These are phyloP conservation scores for Pythium rhizo-oryzae DNA, from an alignment of 352 stramenopile genomes.

Conservation along the genomic window DNA sequence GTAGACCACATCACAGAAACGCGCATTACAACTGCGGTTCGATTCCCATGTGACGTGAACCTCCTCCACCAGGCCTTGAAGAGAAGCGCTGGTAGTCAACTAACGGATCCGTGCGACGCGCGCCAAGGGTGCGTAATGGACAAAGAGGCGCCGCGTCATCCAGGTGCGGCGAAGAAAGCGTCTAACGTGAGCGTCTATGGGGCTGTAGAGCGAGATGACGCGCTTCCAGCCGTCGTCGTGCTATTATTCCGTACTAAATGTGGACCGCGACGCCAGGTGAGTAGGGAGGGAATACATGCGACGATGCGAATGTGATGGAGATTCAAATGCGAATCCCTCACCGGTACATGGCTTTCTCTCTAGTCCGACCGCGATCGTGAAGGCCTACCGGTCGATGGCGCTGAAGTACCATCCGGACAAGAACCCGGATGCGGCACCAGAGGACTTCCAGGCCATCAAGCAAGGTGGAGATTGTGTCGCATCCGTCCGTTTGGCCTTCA, in stretches of 20 bases:
- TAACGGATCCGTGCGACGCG: neutral
- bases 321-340: neutral
- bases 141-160: neutral
- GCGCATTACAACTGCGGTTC: neutral
- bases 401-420: constrained; percentile 97
- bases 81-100: constrained; percentile 8
- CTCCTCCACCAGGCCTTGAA: constrained; percentile 19
- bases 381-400: constrained; percentile 93
- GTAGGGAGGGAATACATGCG: neutral
- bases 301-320: neutral
- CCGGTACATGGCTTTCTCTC: neutral
- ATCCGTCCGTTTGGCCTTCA: neutral
- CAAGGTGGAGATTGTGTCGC: constrained; percentile 33
- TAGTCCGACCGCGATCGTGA: constrained; percentile 93
- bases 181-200: neutral
- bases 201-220: constrained; percentile 10
- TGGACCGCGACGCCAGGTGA: constrained; percentile 61
- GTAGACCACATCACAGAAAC: constrained; percentile 14
- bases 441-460: constrained; percentile 89
- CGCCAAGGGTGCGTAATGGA: neutral
- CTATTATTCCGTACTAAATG: constrained; percentile 75
- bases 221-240: constrained; percentile 31
- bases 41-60: constrained; percentile 31
- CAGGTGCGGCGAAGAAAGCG: neutral
- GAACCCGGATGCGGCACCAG: constrained; percentile 87